phyloP scores from a whole-genome alignment of 805 yeast species.

The Suhomyces canberraensis region DNA sequence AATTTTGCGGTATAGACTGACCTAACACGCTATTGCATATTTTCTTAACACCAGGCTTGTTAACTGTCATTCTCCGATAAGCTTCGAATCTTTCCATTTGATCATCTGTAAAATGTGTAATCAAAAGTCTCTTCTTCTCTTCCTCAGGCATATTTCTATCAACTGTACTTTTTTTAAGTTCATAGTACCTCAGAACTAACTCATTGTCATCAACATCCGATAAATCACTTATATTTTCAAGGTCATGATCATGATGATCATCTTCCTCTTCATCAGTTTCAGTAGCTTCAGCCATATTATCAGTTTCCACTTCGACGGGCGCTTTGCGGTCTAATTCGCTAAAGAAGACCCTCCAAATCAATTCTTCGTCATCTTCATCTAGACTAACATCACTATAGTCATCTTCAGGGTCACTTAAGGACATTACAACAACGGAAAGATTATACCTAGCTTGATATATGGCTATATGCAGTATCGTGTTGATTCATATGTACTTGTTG shows the following conservation, averaged over 20 bases:
- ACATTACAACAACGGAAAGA: no score
- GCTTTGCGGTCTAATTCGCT: slow-evolving; percentile 18
- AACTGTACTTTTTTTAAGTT: slow-evolving; percentile 29
- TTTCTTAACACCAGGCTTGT: slow-evolving; percentile 72
- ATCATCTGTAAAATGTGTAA: slow-evolving; percentile 71
- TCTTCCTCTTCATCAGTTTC: slow-evolving; percentile 14
- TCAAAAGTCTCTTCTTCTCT: slow-evolving; percentile 58
- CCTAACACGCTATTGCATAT: slow-evolving; percentile 75
- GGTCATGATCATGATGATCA: slow-evolving; percentile 22
- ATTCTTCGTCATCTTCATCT: slow-evolving; percentile 45
- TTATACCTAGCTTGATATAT: background rate
- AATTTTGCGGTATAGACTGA: slow-evolving; percentile 74
- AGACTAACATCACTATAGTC: slow-evolving; percentile 30
- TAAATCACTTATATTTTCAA: slow-evolving; percentile 24
- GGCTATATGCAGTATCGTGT: no score
- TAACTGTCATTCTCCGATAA: slow-evolving; percentile 65
- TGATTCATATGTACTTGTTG: no score
- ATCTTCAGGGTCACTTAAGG: no score
- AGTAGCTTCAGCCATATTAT: slow-evolving; percentile 13
- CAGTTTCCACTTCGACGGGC: slow-evolving; percentile 1
- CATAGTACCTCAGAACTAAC: slow-evolving; percentile 27
- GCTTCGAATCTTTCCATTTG: slow-evolving; percentile 88
- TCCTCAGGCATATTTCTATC: slow-evolving; percentile 39
- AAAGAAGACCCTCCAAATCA: slow-evolving; percentile 42
- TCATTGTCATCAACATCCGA: slow-evolving; percentile 35